Percentiles rank a stretch among this genome's conserved stretches.
These are phyloP conservation scores for Neospermospora avenae DNA, from an alignment of 2,329 filamentous ascomycete genomes.

Conservation along the genomic window DNA sequence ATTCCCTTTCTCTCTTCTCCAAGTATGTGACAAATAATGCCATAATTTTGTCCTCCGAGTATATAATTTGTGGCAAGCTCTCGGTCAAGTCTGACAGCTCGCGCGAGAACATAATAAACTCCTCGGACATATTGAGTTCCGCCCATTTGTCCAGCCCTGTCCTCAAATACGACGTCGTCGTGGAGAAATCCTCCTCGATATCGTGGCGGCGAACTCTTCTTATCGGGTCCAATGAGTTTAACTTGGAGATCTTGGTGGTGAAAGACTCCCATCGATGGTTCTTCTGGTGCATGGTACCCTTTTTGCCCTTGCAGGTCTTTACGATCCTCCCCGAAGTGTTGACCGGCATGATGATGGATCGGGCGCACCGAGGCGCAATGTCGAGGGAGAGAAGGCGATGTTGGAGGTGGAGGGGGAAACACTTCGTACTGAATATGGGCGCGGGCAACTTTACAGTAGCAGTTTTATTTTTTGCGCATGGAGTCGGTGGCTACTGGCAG, in stretches of 20 bases:
- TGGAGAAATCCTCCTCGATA: conserved; percentile 73
- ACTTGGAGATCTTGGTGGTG: conserved; percentile 81
- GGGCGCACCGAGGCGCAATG: not conserved
- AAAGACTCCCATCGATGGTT: conserved; percentile 92
- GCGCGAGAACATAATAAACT: conserved; percentile 73
- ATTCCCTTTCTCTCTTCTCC: conserved; percentile 70
- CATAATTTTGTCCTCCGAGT: conserved; percentile 86
- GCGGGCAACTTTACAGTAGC: not conserved
- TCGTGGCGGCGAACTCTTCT: conserved; percentile 83
- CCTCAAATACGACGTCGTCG: conserved; percentile 82
- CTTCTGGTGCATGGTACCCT: conserved; percentile 70
- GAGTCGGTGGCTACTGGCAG: conserved; percentile 13
- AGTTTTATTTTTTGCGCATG: conserved; percentile 8
- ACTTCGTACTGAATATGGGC: not conserved
- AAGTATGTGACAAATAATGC: conserved; percentile 73
- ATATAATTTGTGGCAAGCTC: conserved; percentile 85
- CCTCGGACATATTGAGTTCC: conserved; percentile 84
- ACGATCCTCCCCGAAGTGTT: conserved; percentile 64
- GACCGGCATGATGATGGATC: conserved; percentile 51
- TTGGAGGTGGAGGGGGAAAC: not conserved
- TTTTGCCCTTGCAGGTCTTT: conserved; percentile 68
- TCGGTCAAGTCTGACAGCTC: conserved; percentile 77
- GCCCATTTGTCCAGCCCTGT: conserved; percentile 82
- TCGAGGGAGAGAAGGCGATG: not conserved
- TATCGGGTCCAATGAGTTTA: conserved; percentile 86